Base-by-base conservation (phyloP, 495 filamentous ascomycete species). In the Xylaria bambusicola region DNA sequence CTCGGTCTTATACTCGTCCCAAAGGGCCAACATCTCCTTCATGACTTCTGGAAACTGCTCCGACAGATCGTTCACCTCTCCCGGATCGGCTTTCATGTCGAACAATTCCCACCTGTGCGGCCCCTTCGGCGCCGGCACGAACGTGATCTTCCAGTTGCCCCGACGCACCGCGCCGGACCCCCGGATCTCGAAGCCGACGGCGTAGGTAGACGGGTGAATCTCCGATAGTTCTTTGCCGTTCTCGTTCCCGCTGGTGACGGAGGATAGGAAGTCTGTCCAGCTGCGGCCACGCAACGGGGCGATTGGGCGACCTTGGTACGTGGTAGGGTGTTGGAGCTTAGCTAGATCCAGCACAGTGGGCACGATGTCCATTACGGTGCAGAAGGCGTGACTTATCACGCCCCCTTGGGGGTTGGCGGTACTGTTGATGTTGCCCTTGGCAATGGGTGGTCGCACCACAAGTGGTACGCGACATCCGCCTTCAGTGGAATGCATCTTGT, bases 321-420 rank as follows among this genome's bases (percentile, higher is more conserved):
- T 75, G 1, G 77, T 80, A 0, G 84, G 84, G 57, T 84, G 83
- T 57, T 74, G 65, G 21, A 86, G 70, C 35, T 83, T 82, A 2
- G 82, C 84, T 77, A 86, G 82, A 17, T 84, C 74, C 38, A 87
- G 72, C 55, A 86, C 78, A 7, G 79, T 82, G 8, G 81, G 83
- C 10, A 77, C 77, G 4, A 85, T 73, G 61, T 87, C 84, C 83
- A 86, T 86, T 60, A 86, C 79, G 0, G 81, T 86, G 29, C 77
- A 72, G 71, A 84, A 87, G 52, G 76, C 70, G 63, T 84, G 73
- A 9, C 75, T 82, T 62, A 86, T 81, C 20, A 70, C 63, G 65
- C 61, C 52, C 31, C 64, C 64, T 48, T 46, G 21, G 42, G 18
- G 18, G 42, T 21, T 26, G 8, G 46, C 31, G 46, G 46, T 49